Evolutionary conservation across 2,329 filamentous ascomycete genomes (phyloP).

Genomic region (Dissoconium aciculare): DNA sequence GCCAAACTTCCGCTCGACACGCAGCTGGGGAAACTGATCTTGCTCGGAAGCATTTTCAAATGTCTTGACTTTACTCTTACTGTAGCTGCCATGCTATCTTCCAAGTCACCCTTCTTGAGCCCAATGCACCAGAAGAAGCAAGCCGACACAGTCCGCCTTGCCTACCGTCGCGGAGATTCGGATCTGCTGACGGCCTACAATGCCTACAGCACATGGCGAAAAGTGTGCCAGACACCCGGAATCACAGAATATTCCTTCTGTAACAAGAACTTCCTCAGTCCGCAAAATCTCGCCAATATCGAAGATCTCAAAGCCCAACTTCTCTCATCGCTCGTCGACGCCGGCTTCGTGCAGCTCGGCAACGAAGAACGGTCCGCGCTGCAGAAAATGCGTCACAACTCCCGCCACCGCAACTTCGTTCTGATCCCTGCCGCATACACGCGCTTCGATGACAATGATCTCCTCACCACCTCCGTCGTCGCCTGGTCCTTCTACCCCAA

Average conservation of each 20-base stretch:
- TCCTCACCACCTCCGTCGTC: slow-evolving; percentile 65
- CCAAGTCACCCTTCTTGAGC: slow-evolving; percentile 83
- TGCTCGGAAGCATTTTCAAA: slow-evolving; percentile 73
- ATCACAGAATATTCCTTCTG: slow-evolving; percentile 79
- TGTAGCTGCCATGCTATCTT: slow-evolving; percentile 81
- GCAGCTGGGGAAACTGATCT: slow-evolving; percentile 82
- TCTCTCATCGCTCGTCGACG: slow-evolving; percentile 68
- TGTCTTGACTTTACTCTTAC: slow-evolving; percentile 87
- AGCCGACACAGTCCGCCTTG: slow-evolving; percentile 61
- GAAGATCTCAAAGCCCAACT: slow-evolving; percentile 93
- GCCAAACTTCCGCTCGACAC: slow-evolving; percentile 84
- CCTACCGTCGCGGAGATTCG: slow-evolving; percentile 74
- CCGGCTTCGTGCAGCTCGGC: slow-evolving; percentile 64
- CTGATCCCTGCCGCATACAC: slow-evolving; percentile 64
- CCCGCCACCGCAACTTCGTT: slow-evolving; percentile 58
- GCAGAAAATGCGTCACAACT: slow-evolving; percentile 51
- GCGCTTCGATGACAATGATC: slow-evolving; percentile 63
- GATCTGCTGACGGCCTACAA: slow-evolving; percentile 89
- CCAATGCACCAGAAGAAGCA: slow-evolving; percentile 72
- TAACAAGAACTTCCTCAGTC: slow-evolving; percentile 80
- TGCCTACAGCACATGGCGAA: slow-evolving; percentile 80
- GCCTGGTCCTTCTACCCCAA: slow-evolving; percentile 95
- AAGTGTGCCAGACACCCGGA: slow-evolving; percentile 54
- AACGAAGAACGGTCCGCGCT: slow-evolving; percentile 56
- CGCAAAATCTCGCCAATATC: slow-evolving; percentile 79